Evolutionary conservation across 1,284 basidiomycete genomes (phyloP).

Genomic region (Ceratobasidium sp.): DNA sequence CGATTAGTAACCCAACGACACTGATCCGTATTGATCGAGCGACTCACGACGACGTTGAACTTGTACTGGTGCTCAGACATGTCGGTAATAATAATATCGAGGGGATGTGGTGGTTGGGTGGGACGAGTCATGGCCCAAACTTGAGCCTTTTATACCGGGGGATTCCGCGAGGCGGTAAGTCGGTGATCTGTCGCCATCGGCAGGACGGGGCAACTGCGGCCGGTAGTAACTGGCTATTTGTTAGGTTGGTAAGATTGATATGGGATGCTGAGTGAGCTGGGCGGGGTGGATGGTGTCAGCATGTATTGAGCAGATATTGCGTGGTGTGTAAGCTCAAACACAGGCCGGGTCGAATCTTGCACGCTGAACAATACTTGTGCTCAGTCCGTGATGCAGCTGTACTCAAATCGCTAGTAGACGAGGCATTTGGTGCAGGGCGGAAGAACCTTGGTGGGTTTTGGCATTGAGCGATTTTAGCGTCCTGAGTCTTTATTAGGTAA

Average conservation of each 20-base stretch:
- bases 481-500: no score
- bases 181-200: slow-evolving; percentile 36
- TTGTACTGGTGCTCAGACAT: slow-evolving; percentile 27
- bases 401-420: no score
- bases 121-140: not conserved
- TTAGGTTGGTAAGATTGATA: not conserved
- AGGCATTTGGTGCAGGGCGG: no score
- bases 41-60: slow-evolving; percentile 34
- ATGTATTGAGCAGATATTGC: no score
- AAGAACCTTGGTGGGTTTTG: no score
- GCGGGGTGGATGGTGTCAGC: not conserved
- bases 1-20: slow-evolving; percentile 14
- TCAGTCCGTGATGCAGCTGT: no score
- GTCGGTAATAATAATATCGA: not conserved
- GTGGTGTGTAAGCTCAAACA: no score
- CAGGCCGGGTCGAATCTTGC: no score
- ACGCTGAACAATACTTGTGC: no score
- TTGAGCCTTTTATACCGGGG: slow-evolving; percentile 4
- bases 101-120: not conserved
- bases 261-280: not conserved
- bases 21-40: not conserved
- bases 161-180: slow-evolving; percentile 26
- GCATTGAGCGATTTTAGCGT: no score
- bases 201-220: not conserved
- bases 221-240: not conserved